Base-by-base conservation (phyloP, 1,284 basidiomycete species). In the Leccinum subspadiceum region DNA sequence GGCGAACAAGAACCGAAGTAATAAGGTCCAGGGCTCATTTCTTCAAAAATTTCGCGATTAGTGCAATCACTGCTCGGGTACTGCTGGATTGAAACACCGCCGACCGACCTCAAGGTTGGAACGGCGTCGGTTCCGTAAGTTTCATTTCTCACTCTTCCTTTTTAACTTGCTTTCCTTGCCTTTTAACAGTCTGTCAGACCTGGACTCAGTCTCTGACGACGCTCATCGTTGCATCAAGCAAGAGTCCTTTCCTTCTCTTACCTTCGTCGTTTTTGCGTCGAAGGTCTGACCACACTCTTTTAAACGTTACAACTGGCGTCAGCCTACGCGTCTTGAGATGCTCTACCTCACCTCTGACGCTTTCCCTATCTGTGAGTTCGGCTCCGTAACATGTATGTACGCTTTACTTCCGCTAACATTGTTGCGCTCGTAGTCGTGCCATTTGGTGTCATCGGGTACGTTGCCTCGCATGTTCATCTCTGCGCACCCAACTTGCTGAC, bases 381-480 rank as follows among this genome's bases (percentile, higher is more conserved):
- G 26, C 9, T 10, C 26, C 24, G 26, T 4, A 31, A 31, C 3
- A 46, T 46, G 0, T 35, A 35, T 17, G 39, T 7, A 51, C 50
- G 3, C 5, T 51, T 17, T 10, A 10, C 10, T n/a, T 51, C 50
- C n/a, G 24, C n/a, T 51, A 10, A 31, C 8, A 8, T 31, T 31
- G 9, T 17, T 55, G 17, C 29, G 9, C 29, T 35, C 20, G 15
- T 69, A 94, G 92, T 95, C 76, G 84, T 95, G 59, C 93, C 93
- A 24, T 92, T 96, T 72, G 92, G 93, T 67, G 84, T 95, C 73
- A 94, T 95, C 75, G 93, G 93, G 91, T 92, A 65, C 65, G 86
- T 77, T 39, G 49, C 54, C n/a, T 39, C 24, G 8, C 26, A 10
- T 39, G 35, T 2, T 29, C 24, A 20, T 12, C 22, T 20, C n/a